Base-by-base conservation (phyloP, 148 eudicot genomes). In the Camellia sinensis region DNA sequence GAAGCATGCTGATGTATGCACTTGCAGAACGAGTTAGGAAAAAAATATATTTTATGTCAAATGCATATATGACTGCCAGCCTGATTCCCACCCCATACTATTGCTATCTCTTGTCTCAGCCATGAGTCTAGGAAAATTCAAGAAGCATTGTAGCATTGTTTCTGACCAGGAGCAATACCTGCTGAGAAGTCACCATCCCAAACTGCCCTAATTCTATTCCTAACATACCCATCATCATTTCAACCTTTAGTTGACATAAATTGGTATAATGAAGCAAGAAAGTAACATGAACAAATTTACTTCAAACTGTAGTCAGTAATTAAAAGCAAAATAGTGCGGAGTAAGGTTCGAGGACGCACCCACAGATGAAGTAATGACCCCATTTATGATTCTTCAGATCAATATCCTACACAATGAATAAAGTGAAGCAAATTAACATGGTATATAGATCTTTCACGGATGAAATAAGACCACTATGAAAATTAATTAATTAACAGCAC, bases 341-440 rank as follows among this genome's bases (percentile, higher is more conserved):
- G 74, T 50, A 59, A 82, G 41, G 6, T 75, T 69, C 6, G 54
- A 71, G 12, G 69, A 75, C 93, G 77, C 85, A 96, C 99, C 97
- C 99, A 78, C 99, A 96, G 79, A 96, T 89, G 79, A 96, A 96
- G 82, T 96, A 96, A 74, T 96, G 99, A 83, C 97, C 98, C 99
- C 99, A 96, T 83, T 72, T 91, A 81, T 90, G 98, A 86, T 94
- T 90, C 88, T 89, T 94, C 89, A 96, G 78, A 85, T 96, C 99
- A 80, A 94, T 85, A 78, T 91, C 97, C 98, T 95, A 89, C 85
- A 82, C 72, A 71, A 67, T 54, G 8, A 71, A 59, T 14, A 67
- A 5, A 13, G 53, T 67, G 61, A 74, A 40, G 41, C 41, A 74
- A 19, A 2, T 80, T 19, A 6, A 45, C 19, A 43, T 44, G 41